Percentiles rank a stretch among this genome's conserved stretches.
phyloP scores from a whole-genome alignment of 2,329 filamentous ascomycete species.

The Biscogniauxia mediterranea region DNA sequence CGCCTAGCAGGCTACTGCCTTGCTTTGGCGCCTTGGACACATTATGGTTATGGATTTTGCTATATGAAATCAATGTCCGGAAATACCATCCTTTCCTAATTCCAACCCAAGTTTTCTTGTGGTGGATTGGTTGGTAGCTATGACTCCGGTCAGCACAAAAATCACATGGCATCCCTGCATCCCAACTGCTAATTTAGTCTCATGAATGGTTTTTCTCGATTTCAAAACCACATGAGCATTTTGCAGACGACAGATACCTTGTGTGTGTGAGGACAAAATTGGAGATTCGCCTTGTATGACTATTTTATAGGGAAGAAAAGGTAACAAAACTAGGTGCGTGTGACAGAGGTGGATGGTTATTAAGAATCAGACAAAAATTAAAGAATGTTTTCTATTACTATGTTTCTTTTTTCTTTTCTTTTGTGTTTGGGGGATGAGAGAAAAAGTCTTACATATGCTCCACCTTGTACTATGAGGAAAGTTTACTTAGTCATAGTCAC shows the following conservation, averaged over 20 bases:
- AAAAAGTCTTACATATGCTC: constrained; percentile 28
- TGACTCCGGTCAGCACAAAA: constrained; percentile 19
- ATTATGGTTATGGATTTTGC: constrained; percentile 61
- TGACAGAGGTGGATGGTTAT: constrained; percentile 2
- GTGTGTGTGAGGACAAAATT: constrained; percentile 23
- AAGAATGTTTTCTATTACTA: constrained; percentile 17
- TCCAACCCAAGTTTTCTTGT: constrained; percentile 14
- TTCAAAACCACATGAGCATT: constrained; percentile 28
- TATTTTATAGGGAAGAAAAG: constrained; percentile 15
- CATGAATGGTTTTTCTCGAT: constrained; percentile 27
- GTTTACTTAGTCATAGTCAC: constrained; percentile 21
- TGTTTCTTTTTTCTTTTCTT: constrained; percentile 17
- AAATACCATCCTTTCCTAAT: constrained; percentile 20
- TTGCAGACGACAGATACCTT: constrained; percentile 31
- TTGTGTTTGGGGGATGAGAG: constrained; percentile 21
- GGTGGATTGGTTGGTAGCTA: constrained; percentile 22
- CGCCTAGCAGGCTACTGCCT: constrained; percentile 48
- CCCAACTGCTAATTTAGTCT: constrained; percentile 30
- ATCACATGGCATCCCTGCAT: constrained; percentile 20
- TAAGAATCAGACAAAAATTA: constrained; percentile 17
- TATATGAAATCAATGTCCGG: constrained; percentile 39
- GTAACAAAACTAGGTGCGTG: constrained; percentile 14
- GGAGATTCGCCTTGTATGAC: constrained; percentile 29
- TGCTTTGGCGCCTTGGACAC: constrained; percentile 56
- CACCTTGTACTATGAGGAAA: constrained; percentile 26